A percentile compares a stretch with the other conserved stretches of the same genome.
phyloP scores from a whole-genome alignment of 495 filamentous ascomycete species.

The Thermothielavioides terrestris region DNA sequence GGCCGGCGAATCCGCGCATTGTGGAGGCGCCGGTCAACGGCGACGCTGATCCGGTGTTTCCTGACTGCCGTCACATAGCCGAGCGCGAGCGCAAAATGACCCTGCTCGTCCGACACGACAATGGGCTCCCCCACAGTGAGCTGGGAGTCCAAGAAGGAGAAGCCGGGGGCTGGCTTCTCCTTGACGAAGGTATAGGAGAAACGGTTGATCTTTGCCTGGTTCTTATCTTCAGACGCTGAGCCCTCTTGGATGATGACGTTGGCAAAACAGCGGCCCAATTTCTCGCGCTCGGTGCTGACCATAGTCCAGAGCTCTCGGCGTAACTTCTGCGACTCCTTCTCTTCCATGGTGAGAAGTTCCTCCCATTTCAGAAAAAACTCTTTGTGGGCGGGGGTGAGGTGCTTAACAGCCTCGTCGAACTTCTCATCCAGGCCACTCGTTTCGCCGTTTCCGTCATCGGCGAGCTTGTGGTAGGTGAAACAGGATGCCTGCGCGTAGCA shows the following conservation, averaged over 20 bases:
- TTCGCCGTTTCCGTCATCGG: constrained; percentile 73
- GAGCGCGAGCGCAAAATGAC: constrained; percentile 87
- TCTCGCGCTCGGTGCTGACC: constrained; percentile 79
- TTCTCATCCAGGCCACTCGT: constrained; percentile 65
- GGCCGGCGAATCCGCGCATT: constrained; percentile 66
- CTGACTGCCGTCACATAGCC: constrained; percentile 75
- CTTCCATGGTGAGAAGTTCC: constrained; percentile 83
- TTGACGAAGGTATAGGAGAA: constrained; percentile 79
- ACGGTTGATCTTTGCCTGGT: constrained; percentile 76
- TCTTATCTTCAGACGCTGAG: constrained; percentile 55
- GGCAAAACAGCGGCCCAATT: constrained; percentile 60
- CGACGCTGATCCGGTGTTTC: constrained; percentile 67
- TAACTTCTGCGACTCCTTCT: constrained; percentile 74
- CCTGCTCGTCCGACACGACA: constrained; percentile 91
- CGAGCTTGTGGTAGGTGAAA: constrained; percentile 90
- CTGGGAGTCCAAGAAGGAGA: constrained; percentile 86
- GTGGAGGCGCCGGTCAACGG: constrained; percentile 80
- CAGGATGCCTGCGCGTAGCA: constrained; percentile 87
- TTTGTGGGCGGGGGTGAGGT: constrained; percentile 62
- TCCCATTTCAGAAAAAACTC: constrained; percentile 95
- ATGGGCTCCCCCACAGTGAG: constrained; percentile 84
- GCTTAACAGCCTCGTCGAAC: constrained; percentile 65
- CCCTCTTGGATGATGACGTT: constrained; percentile 69
- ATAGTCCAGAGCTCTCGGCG: constrained; percentile 92
- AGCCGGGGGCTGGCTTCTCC: constrained; percentile 43